Evolutionary conservation across 129 eudicot genomes (phyloP), one percentile per base, ranked within the genome.

Genomic region (Helianthus tuberosus): DNA sequence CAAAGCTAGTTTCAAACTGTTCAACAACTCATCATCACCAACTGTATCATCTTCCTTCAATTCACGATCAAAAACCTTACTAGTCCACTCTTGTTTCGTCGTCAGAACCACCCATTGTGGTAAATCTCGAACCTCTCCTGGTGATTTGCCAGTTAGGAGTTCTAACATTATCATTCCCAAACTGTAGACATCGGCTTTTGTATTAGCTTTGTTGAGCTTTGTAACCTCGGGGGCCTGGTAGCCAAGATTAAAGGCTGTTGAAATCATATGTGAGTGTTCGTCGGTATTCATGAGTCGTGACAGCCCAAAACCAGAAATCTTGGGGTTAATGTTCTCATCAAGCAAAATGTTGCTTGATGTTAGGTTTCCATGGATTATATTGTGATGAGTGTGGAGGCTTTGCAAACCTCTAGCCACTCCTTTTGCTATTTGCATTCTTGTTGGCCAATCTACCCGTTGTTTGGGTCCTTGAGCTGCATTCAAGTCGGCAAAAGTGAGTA

Each of bases 81-180:
- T 91, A 5, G 97, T 91, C 96, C 97, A 89, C 83, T 91, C 97
- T 69, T 91, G 92, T 59, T 89, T 91, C 71, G 88, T 96, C 8
- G 88, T 82, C 20, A 96, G 89, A 41, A 96, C 97, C 29, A 91
- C 97, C 96, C 97, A 91, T 58, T 89, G 96, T 0, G 97, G 97
- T 82, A 91, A 80, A 82, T 0, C 86, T 84, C 2, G 3, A 17
- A 20, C 12, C 35, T 57, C 6, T 10, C 2, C 2, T n/a, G 66
- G 41, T 29, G 94, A 88, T 52, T 88, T 85, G 43, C 94, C 88
- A 2, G 94, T 85, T 15, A 88, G 68, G 15, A 88, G 86, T 48
- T 88, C 90, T 36, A 88, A 55, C 5, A 85, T 80, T 54, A 88
- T 85, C 9, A 88, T 88, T 0, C 95, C 95, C 0, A 88, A 84